Evolutionary conservation across 2,329 filamentous ascomycete species (phyloP), one percentile per base, ranked within the genome.

Genomic region (Fusarium beomiforme): DNA sequence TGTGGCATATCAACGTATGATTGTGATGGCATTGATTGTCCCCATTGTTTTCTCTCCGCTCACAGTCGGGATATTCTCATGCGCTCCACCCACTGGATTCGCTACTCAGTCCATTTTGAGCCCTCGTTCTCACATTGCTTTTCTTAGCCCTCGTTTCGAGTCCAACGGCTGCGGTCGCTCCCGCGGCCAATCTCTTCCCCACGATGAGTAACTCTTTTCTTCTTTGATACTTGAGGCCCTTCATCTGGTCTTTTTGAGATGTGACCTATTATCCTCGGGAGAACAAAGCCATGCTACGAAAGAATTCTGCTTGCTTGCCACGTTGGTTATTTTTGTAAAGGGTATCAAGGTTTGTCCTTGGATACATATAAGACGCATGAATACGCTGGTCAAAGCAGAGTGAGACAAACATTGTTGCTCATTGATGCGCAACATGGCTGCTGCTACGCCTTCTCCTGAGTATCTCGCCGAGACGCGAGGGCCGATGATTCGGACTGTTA

Each of bases 391-490:
- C 10, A 33, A 49, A 24, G 26, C 26, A 41, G 16, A 0, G 5
- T 12, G 8, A 64, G 41, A 26, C 34, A 41, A 34, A 16, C 17
- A n/a, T 49, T 41, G 36, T 19, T 17, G 21, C 24, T 16, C 21
- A 10, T 29, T 17, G 24, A 13, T 12, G 31, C 19, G 5, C 26
- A 51, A 26, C 17, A 71, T 71, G 69, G 39, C 36, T 31, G 29
- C 46, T 31, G 14, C 33, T 34, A 39, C 49, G n/a, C 53, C 53
- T 11, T 69, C 69, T 9, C 46, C 60, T 8, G 64, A 72, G 6
- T 61, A 55, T 36, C 69, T 71, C 12, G 59, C 69, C 2, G 56
- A 72, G 26, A 62, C 59, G 19, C 56, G 64, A 1, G 64, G 69
- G 3, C 59, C 50, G 17, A 41, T 54, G 21, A 72, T 71, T 8